Base-by-base conservation (phyloP, 352 stramenopile genomes). In the Phytophthora sansomeana region DNA sequence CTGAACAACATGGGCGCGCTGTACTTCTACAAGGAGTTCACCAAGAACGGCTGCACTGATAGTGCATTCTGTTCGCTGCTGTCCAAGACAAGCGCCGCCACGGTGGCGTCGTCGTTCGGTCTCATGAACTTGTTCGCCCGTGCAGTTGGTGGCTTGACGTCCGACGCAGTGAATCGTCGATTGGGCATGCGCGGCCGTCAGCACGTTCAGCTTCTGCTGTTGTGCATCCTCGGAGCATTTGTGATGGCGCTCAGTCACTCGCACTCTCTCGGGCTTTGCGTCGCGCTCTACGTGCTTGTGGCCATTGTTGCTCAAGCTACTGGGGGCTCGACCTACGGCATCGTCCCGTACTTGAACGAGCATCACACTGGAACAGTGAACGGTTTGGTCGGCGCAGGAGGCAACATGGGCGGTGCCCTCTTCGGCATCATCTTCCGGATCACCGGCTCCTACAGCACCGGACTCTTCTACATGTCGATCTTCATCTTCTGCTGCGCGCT, bases 111-210 rank as follows among this genome's bases (percentile, higher is more conserved):
- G 17, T 84, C 95, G 16, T 98, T 98, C 68, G 95, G 95, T 10
- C 93, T 97, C 61, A 98, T 98, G 90, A 98, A 98, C 72, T 75
- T 98, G 46, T 97, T 98, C 66, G 88, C 93, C 4, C 91, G 93
- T 51, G 92, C 90, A 26, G 42, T 97, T 42, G 92, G 96, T 36
- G 93, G 93, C 29, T 81, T 95, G 60, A 47, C 80, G 1, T 97
- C 88, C 29, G 96, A 98, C 71, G 79, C 85, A 16, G 66, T 82
- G 51, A 98, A 97, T 63, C 71, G 69, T 42, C 75, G 75, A 55
- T 79, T 92, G n/a, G 93, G 89, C 24, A 98, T 98, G 88, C 71
- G 78, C 14, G 96, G 96, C 30, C 94, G 97, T 47, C 66, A 98
- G 51, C 74, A 46, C 7, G 83, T 91, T 19, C 96, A 98, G 46